A percentile compares a stretch with the other conserved stretches of the same genome.
phyloP scores from a whole-genome alignment of 768 basidiomycete genomes.

The Cystobasidium tubakii region DNA sequence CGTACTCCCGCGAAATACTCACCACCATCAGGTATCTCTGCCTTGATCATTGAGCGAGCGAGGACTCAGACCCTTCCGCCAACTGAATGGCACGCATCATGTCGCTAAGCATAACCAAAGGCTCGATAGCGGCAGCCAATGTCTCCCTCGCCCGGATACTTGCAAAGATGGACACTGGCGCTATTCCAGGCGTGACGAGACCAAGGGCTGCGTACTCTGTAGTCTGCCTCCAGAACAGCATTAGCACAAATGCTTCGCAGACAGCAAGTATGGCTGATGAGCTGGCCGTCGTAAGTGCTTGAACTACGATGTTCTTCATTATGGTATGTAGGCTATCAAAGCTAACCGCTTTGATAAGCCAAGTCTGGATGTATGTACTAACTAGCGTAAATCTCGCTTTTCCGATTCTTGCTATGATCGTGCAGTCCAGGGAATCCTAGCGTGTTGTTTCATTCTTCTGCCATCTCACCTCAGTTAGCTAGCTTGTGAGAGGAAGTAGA shows the following conservation, averaged over 20 bases:
- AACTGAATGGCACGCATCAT: background rate
- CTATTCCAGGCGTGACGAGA: background rate
- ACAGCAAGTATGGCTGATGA: background rate
- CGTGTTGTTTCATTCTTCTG: no score
- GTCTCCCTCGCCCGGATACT: background rate
- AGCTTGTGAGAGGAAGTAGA: no score
- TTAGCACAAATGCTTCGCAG: constrained; percentile 1
- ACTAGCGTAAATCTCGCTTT: constrained; percentile 8
- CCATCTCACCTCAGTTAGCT: no score
- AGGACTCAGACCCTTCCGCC: background rate
- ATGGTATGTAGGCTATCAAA: background rate
- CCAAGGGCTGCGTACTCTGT: background rate
- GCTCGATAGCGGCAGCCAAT: background rate
- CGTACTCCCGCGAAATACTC: no score
- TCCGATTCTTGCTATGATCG: background rate
- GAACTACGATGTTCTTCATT: background rate
- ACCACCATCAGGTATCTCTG: background rate
- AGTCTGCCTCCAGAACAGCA: background rate
- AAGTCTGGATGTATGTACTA: background rate
- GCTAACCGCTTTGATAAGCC: background rate
- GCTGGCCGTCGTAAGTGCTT: background rate
- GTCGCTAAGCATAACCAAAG: background rate
- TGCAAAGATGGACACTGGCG: background rate
- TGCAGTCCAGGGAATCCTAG: no score
- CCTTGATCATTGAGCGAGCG: background rate